Percentiles rank a stretch among this genome's conserved stretches.
Conservation (phyloP, 192 early-diverging fungal genomes). For the Backusella westeae region DNA sequence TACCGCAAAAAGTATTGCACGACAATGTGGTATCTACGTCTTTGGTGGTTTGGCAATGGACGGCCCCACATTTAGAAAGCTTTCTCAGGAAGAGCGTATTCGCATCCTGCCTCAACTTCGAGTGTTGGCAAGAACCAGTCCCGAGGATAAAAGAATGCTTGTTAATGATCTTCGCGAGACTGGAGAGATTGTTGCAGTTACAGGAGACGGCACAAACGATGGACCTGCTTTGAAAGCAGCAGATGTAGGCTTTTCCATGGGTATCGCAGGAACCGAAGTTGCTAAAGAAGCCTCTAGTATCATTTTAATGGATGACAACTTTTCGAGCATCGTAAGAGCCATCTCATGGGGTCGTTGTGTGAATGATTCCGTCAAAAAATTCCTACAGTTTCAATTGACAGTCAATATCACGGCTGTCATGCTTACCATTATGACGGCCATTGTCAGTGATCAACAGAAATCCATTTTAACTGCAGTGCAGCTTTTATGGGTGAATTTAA, state of each 20-base stretch:
- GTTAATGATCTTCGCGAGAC: slow-evolving; percentile 81
- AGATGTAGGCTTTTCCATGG: slow-evolving; percentile 99
- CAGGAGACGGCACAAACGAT: slow-evolving; percentile 99
- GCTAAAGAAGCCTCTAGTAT: slow-evolving; percentile 99
- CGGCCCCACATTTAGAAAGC: slow-evolving; percentile 85
- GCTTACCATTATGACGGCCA: slow-evolving; percentile 75
- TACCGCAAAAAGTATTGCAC: slow-evolving; percentile 93
- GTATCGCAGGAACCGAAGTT: slow-evolving; percentile 98
- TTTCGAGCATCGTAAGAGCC: slow-evolving; percentile 94
- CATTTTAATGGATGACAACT: slow-evolving; percentile 98
- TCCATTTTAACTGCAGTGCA: slow-evolving; percentile 93
- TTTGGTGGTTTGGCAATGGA: slow-evolving; percentile 88
- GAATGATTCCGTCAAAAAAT: slow-evolving; percentile 97
- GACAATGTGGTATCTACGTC: slow-evolving; percentile 85
- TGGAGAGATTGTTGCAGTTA: slow-evolving; percentile 96
- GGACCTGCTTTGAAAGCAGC: slow-evolving; percentile 91
- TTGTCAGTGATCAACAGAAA: slow-evolving; percentile 58
- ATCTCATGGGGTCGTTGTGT: slow-evolving; percentile 96
- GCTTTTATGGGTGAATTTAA: slow-evolving; percentile 98
- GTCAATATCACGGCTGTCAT: slow-evolving; percentile 93
- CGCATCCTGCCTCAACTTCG: slow-evolving; percentile 83
- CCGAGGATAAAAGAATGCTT: slow-evolving; percentile 95
- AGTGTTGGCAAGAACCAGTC: slow-evolving; percentile 93
- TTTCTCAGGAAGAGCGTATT: slow-evolving; percentile 81
- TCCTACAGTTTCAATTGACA: slow-evolving; percentile 98